These are phyloP conservation scores for Yarrowia galli DNA, from an alignment of 1,139 yeast species.

Conservation along the genomic window DNA sequence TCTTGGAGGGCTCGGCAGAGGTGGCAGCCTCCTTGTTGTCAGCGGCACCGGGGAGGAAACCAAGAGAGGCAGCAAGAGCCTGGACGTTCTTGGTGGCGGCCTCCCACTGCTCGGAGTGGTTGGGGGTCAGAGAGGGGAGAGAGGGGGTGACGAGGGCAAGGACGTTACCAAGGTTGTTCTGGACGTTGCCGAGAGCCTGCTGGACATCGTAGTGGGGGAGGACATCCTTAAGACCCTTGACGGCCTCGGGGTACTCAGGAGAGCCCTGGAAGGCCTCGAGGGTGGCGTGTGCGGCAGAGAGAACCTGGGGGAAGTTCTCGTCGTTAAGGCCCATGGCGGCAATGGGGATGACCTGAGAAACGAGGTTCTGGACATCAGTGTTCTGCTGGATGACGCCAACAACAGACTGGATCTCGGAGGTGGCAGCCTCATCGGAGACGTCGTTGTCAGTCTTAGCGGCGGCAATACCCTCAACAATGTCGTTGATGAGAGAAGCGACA, in stretches of 20 bases:
- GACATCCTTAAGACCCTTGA: slow-evolving; percentile 38
- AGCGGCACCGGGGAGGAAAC: slow-evolving; percentile 32
- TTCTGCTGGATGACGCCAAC: slow-evolving; percentile 40
- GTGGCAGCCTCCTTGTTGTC: slow-evolving; percentile 21
- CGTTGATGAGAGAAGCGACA: slow-evolving; percentile 41
- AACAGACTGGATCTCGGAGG: slow-evolving; percentile 42
- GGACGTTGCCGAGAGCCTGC: slow-evolving; percentile 41
- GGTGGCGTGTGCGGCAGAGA: slow-evolving; percentile 40
- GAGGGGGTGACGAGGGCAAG: slow-evolving; percentile 40
- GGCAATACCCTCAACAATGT: slow-evolving; percentile 41
- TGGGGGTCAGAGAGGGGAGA: slow-evolving; percentile 41
- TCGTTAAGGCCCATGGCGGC: slow-evolving; percentile 42
- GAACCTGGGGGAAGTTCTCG: slow-evolving; percentile 40
- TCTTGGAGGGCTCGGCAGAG: slow-evolving; percentile 9
- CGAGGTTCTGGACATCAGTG: slow-evolving; percentile 40
- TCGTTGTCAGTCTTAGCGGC: slow-evolving; percentile 39
- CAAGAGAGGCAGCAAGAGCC: slow-evolving; percentile 38
- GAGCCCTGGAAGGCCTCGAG: slow-evolving; percentile 41
- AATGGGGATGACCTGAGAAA: slow-evolving; percentile 40
- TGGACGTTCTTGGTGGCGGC: slow-evolving; percentile 40
- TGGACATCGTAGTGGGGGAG: slow-evolving; percentile 40
- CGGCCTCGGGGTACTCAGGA: slow-evolving; percentile 40
- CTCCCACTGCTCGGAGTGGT: slow-evolving; percentile 40
- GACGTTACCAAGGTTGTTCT: slow-evolving; percentile 40
- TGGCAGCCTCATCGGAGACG: slow-evolving; percentile 39